A percentile compares a stretch with the other conserved stretches of the same genome.
Conservation (phyloP, 2,329 filamentous ascomycete species). For the Metarhizium anisopliae region DNA sequence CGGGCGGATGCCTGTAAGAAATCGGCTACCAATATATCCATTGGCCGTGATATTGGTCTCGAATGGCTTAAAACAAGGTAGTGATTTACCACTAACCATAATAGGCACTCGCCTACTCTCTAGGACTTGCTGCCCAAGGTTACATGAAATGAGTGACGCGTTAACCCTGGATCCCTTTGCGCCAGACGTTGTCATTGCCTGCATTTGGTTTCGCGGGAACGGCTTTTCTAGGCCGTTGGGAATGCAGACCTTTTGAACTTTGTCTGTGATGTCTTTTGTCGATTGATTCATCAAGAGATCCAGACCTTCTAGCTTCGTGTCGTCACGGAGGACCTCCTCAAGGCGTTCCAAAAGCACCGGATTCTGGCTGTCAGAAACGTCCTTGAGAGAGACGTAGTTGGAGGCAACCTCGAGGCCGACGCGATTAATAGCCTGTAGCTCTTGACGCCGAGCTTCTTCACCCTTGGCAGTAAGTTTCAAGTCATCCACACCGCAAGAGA, state of each 20-base stretch:
- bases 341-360: conserved; percentile 67
- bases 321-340: conserved; percentile 84
- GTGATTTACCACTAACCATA: conserved; percentile 95
- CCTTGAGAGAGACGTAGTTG: conserved; percentile 77
- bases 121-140: conserved; percentile 90
- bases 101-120: conserved; percentile 90
- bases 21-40: conserved; percentile 90
- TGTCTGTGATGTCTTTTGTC: conserved; percentile 62
- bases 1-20: conserved; percentile 93
- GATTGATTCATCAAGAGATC: conserved; percentile 76
- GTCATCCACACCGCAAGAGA: conserved; percentile 97
- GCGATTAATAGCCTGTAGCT: conserved; percentile 55
- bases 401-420: conserved; percentile 74
- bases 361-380: conserved; percentile 54
- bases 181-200: conserved; percentile 94
- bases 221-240: conserved; percentile 77
- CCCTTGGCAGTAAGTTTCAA: conserved; percentile 74
- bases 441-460: conserved; percentile 60
- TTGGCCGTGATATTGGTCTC: conserved; percentile 84
- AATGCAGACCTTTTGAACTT: conserved; percentile 70
- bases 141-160: conserved; percentile 94
- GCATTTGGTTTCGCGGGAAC: conserved; percentile 97
- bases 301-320: conserved; percentile 82
- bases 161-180: conserved; percentile 92
- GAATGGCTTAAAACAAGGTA: conserved; percentile 89